Conservation (phyloP, 495 filamentous ascomycete genomes). For the Aspergillus incahuasiensis region DNA sequence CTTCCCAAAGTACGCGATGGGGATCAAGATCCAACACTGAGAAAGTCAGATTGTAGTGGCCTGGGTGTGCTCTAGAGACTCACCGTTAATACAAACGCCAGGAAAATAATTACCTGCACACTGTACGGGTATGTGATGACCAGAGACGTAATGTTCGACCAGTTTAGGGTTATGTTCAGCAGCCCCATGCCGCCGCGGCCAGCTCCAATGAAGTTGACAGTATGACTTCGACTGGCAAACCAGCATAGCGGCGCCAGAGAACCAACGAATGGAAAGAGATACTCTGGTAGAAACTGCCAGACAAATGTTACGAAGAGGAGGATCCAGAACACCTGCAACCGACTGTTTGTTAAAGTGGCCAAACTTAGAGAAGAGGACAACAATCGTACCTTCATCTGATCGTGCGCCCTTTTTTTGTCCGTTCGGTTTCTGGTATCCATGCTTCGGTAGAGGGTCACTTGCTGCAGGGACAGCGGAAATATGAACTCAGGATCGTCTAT, state of each 20-base stretch:
- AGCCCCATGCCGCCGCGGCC: slow-evolving; percentile 57
- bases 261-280: slow-evolving; percentile 51
- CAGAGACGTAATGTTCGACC: slow-evolving; percentile 53
- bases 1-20: slow-evolving; percentile 51
- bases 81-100: slow-evolving; percentile 40
- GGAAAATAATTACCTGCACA: slow-evolving; percentile 51
- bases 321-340: slow-evolving; percentile 40
- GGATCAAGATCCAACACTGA: slow-evolving; percentile 50
- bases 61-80: too few relatives aligned
- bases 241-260: slow-evolving; percentile 59
- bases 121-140: slow-evolving; percentile 50
- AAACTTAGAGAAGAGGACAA: background rate
- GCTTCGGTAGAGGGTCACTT: background rate
- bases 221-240: slow-evolving; percentile 51
- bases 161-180: slow-evolving; percentile 52
- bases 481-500: slow-evolving; percentile 1
- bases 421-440: background rate
- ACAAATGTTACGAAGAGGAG: slow-evolving; percentile 45
- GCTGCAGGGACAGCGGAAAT: background rate
- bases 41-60: slow-evolving; percentile 20
- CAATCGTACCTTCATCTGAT: background rate
- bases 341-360: background rate
- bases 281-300: slow-evolving; percentile 58
- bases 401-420: background rate
- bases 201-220: slow-evolving; percentile 55